phyloP scores from a whole-genome alignment of 108 stramenopile genomes.

The Schizochytrium sp. region DNA sequence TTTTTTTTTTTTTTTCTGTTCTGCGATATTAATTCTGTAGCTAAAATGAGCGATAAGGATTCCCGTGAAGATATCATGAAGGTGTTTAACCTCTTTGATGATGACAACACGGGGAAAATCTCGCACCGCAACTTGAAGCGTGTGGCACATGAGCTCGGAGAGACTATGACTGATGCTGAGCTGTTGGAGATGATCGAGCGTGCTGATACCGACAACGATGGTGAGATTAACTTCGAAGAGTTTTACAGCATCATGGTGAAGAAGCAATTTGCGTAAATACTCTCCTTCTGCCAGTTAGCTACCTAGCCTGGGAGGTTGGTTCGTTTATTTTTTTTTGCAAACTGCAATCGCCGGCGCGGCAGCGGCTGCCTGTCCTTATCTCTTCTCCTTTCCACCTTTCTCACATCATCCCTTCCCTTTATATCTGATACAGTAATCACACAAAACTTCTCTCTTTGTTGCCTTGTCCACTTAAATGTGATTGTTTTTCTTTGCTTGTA shows the following conservation, averaged over 20 bases:
- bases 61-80: slow-evolving; percentile 83
- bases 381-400: no score
- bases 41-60: slow-evolving; percentile 77
- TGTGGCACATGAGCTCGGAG: slow-evolving; percentile 95
- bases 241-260: slow-evolving; percentile 60
- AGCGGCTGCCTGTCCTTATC: no score
- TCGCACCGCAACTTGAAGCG: slow-evolving; percentile 90
- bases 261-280: slow-evolving; percentile 31
- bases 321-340: no score
- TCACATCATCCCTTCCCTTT: no score
- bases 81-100: slow-evolving; percentile 98
- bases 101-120: slow-evolving; percentile 93
- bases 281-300: no score
- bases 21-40: neutral
- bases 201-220: slow-evolving; percentile 86
- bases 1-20: slow-evolving; percentile 26
- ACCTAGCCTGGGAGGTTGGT: no score
- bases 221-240: slow-evolving; percentile 78
- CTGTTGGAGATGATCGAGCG: slow-evolving; percentile 98
- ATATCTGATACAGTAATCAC: no score
- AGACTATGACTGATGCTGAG: slow-evolving; percentile 95
- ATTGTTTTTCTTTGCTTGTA: no score
- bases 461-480: no score
- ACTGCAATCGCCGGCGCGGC: no score
- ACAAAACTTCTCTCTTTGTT: no score